These are phyloP conservation scores for Mycosphaerella arachidis DNA, from an alignment of 2,329 filamentous ascomycete genomes.

Conservation along the genomic window DNA sequence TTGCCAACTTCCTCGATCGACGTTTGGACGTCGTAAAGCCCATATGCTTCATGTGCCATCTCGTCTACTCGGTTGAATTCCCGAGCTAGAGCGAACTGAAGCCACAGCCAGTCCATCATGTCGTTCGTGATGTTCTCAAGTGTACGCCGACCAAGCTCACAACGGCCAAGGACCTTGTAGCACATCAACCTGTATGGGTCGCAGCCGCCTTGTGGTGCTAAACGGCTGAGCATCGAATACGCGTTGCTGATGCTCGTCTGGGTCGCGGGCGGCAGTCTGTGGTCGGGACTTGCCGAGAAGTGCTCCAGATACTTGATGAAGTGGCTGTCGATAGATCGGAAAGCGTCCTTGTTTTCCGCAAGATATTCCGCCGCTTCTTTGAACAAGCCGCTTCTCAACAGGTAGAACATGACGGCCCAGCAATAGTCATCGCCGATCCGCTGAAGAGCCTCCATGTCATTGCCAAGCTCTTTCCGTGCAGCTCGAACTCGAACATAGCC, in stretches of 20 bases:
- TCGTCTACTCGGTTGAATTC: slow-evolving; percentile 60
- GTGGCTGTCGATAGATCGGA: slow-evolving; percentile 84
- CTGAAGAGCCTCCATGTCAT: slow-evolving; percentile 68
- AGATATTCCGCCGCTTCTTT: slow-evolving; percentile 84
- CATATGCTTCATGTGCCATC: slow-evolving; percentile 58
- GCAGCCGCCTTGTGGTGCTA: slow-evolving; percentile 78
- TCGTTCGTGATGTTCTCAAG: slow-evolving; percentile 56
- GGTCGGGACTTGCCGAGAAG: slow-evolving; percentile 72
- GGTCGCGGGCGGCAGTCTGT: slow-evolving; percentile 70
- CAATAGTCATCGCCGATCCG: slow-evolving; percentile 72
- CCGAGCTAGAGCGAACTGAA: slow-evolving; percentile 60
- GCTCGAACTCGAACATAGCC: slow-evolving; percentile 83
- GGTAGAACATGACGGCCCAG: slow-evolving; percentile 91
- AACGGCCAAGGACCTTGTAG: slow-evolving; percentile 91
- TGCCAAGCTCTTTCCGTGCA: slow-evolving; percentile 75
- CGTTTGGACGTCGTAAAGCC: slow-evolving; percentile 64
- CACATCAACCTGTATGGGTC: slow-evolving; percentile 96
- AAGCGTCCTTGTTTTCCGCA: slow-evolving; percentile 69
- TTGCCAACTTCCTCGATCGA: slow-evolving; percentile 85
- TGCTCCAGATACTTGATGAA: slow-evolving; percentile 84
- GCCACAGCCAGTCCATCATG: slow-evolving; percentile 64
- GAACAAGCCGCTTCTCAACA: slow-evolving; percentile 79
- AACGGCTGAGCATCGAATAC: slow-evolving; percentile 77
- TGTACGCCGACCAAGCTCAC: slow-evolving; percentile 55
- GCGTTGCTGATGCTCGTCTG: slow-evolving; percentile 86